These are phyloP conservation scores for Trametes pubescens DNA, from an alignment of 1,284 basidiomycete species.

Conservation along the genomic window DNA sequence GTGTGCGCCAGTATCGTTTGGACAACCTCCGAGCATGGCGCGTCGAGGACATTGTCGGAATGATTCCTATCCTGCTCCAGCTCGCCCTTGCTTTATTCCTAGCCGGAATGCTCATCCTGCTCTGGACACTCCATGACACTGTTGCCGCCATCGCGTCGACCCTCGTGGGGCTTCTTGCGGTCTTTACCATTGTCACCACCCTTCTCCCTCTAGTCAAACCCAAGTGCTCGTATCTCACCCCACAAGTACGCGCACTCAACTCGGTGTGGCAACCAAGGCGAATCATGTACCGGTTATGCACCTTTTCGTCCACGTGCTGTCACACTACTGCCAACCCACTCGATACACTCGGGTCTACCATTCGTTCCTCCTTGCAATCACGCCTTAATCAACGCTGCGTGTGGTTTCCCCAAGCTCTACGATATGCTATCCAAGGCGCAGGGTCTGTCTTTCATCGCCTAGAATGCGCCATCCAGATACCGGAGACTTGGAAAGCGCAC, in stretches of 20 bases:
- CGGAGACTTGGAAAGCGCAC: not conserved
- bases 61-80: slow-evolving; percentile 29
- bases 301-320: not conserved
- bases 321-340: not conserved
- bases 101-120: slow-evolving; percentile 24
- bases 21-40: slow-evolving; percentile 23
- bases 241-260: not conserved
- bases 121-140: not conserved
- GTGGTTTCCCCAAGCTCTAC: not conserved
- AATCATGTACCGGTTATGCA: not conserved
- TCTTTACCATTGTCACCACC: not conserved
- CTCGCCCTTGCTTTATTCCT: slow-evolving; percentile 26
- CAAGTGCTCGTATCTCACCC: not conserved
- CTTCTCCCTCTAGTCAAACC: not conserved
- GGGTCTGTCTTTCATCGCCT: not conserved
- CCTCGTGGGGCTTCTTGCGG: not conserved
- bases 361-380: not conserved
- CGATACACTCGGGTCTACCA: not conserved
- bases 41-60: slow-evolving; percentile 18
- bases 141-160: not conserved
- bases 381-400: not conserved
- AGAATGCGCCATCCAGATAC: too few relatives aligned
- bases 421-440: not conserved
- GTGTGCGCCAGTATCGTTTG: slow-evolving; percentile 26
- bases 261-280: not conserved